Conservation (phyloP, 805 yeast genomes). For the Kodamaea restingae region DNA sequence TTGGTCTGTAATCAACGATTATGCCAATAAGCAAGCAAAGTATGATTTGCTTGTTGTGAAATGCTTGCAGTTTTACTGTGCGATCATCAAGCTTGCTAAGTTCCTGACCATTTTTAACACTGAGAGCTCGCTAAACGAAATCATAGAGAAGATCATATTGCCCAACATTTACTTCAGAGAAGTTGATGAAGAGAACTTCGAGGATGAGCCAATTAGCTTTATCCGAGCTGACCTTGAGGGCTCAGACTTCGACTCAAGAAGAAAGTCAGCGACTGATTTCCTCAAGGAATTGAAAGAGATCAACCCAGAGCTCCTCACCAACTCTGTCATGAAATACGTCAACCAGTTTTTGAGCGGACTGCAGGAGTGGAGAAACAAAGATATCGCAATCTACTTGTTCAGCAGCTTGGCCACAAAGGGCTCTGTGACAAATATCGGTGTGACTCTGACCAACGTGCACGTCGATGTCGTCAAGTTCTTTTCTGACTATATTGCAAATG, state of each 20-base stretch:
- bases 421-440: slow-evolving; percentile 79
- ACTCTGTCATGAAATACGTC: slow-evolving; percentile 69
- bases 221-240: slow-evolving; percentile 94
- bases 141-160: slow-evolving; percentile 76
- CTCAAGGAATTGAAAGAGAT: slow-evolving; percentile 79
- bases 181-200: slow-evolving; percentile 87
- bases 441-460: slow-evolving; percentile 76
- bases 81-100: slow-evolving; percentile 67
- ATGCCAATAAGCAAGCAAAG: slow-evolving; percentile 65
- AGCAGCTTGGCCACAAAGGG: slow-evolving; percentile 91
- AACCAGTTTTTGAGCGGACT: slow-evolving; percentile 50
- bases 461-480: slow-evolving; percentile 88
- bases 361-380: slow-evolving; percentile 78
- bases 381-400: slow-evolving; percentile 80
- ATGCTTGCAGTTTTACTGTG: slow-evolving; percentile 74
- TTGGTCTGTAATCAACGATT: slow-evolving; percentile 68
- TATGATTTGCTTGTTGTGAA: slow-evolving; percentile 82
- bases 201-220: slow-evolving; percentile 93
- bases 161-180: slow-evolving; percentile 87
- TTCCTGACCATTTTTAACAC: slow-evolving; percentile 61
- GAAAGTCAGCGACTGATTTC: slow-evolving; percentile 91
- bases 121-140: slow-evolving; percentile 54
- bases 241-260: slow-evolving; percentile 85
- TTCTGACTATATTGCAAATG: slow-evolving; percentile 73
- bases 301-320: slow-evolving; percentile 70